A percentile compares a stretch with the other conserved stretches of the same genome.
Evolutionary conservation across 202 grass and related monocot genomes (phyloP).

Genomic region (Panicum hallii): DNA sequence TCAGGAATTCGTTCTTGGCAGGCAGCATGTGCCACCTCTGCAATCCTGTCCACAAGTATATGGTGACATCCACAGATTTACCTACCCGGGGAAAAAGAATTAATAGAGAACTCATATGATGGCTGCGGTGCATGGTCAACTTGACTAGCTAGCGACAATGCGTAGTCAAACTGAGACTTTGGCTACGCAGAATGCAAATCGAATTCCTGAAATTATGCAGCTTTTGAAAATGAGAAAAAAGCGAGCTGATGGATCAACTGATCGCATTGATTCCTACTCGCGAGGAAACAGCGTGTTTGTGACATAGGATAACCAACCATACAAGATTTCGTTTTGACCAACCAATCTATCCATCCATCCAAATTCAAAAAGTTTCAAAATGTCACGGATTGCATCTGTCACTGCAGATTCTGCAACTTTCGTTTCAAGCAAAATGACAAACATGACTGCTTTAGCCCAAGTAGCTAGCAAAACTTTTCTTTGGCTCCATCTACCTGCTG

Average conservation of each 20-base stretch:
- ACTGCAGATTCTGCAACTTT: slow-evolving; percentile 26
- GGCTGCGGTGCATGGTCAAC: slow-evolving; percentile 54
- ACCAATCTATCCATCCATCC: not conserved
- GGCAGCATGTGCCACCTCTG: slow-evolving; percentile 32
- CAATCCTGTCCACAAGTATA: slow-evolving; percentile 39
- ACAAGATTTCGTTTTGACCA: slow-evolving; percentile 36
- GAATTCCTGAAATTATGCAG: slow-evolving; percentile 13
- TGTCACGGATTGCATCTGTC: slow-evolving; percentile 34
- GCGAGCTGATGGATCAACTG: not conserved
- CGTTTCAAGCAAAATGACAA: slow-evolving; percentile 34
- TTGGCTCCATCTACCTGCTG: not conserved
- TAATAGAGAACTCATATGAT: slow-evolving; percentile 26
- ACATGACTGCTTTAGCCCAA: slow-evolving; percentile 10
- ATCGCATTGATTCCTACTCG: slow-evolving; percentile 26
- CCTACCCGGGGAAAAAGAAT: slow-evolving; percentile 45
- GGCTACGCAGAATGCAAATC: not conserved
- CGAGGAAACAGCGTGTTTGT: slow-evolving; percentile 29
- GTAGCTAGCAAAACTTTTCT: not conserved
- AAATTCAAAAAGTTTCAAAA: slow-evolving; percentile 35
- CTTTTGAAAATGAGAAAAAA: slow-evolving; percentile 23
- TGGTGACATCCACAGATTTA: slow-evolving; percentile 48
- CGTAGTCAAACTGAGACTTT: slow-evolving; percentile 46
- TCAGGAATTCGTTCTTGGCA: slow-evolving; percentile 14
- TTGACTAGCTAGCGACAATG: not conserved
- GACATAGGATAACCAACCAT: slow-evolving; percentile 36